A percentile compares a stretch with the other conserved stretches of the same genome.
These are phyloP conservation scores for Centaurea solstitialis DNA, from an alignment of 129 eudicot genomes.

Conservation along the genomic window DNA sequence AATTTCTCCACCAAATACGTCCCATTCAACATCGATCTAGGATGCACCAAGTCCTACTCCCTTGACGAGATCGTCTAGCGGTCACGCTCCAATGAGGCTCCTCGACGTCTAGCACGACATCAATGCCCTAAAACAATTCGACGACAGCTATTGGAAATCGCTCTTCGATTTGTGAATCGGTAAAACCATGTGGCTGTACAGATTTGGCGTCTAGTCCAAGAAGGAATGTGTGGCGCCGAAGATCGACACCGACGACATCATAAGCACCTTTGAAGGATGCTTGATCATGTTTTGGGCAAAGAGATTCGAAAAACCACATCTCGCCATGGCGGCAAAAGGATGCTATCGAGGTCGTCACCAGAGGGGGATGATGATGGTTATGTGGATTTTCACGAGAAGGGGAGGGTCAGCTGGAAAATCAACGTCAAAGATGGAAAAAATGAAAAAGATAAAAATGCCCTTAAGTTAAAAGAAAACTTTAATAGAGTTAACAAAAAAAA, in stretches of 20 bases:
- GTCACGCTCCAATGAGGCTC: slow-evolving; percentile 59
- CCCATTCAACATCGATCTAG: slow-evolving; percentile 55
- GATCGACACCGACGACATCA: slow-evolving; percentile 58
- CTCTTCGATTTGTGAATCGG: slow-evolving; percentile 78
- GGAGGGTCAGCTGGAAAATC: no score
- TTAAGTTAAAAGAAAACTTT: no score
- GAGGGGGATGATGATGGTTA: no score
- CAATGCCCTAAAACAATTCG: slow-evolving; percentile 48
- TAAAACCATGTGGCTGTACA: slow-evolving; percentile 78
- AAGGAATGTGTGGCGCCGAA: slow-evolving; percentile 82
- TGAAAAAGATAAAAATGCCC: no score
- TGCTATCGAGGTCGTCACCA: no score
- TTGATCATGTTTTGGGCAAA: slow-evolving; percentile 80
- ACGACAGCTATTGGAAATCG: slow-evolving; percentile 54
- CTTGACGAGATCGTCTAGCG: slow-evolving; percentile 72
- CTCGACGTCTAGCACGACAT: slow-evolving; percentile 73
- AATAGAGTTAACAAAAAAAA: no score
- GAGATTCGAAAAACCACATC: slow-evolving; percentile 55
- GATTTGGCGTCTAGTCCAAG: slow-evolving; percentile 83
- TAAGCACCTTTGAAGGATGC: slow-evolving; percentile 66
- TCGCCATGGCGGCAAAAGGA: slow-evolving; percentile 36
- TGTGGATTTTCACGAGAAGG: no score
- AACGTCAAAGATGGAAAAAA: no score
- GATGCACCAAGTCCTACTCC: slow-evolving; percentile 53
- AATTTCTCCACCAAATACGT: slow-evolving; percentile 61